Percentiles rank a stretch among this genome's conserved stretches.
These are phyloP conservation scores for Sugiyamaella pinicola DNA, from an alignment of 1,139 yeast species.

Conservation along the genomic window DNA sequence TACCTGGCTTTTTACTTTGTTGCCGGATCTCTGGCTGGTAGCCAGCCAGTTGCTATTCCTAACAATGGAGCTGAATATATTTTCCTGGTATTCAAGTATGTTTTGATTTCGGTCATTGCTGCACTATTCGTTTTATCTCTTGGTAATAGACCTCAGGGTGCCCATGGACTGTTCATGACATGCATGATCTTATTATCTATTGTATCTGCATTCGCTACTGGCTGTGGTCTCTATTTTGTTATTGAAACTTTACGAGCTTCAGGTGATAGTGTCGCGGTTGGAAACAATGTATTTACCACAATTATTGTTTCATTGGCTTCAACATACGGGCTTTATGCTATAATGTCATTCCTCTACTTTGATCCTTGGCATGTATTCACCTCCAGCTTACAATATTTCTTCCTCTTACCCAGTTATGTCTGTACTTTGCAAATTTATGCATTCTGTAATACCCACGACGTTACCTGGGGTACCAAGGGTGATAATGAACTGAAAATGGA, in stretches of 20 bases:
- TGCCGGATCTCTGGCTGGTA: constrained; percentile 75
- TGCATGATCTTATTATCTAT: constrained; percentile 72
- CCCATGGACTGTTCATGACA: constrained; percentile 68
- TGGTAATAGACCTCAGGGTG: constrained; percentile 96
- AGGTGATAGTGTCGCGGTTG: constrained; percentile 45
- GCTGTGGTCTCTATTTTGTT: constrained; percentile 82
- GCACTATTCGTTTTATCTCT: constrained; percentile 87
- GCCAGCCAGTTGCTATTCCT: constrained; percentile 53
- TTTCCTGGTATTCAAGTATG: constrained; percentile 80
- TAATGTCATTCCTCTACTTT: constrained; percentile 77
- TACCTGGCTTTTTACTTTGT: constrained; percentile 89
- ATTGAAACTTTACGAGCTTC: constrained; percentile 50
- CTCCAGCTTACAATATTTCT: constrained; percentile 80
- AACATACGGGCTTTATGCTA: constrained; percentile 80
- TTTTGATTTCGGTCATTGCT: constrained; percentile 76
- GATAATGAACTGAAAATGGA: constrained; percentile 73
- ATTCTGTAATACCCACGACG: constrained; percentile 93
- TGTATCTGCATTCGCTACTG: constrained; percentile 79
- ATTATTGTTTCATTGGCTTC: constrained; percentile 79
- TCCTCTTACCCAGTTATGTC: constrained; percentile 87
- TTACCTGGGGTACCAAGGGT: constrained; percentile 97
- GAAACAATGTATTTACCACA: constrained; percentile 61
- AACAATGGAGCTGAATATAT: constrained; percentile 65
- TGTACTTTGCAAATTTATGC: constrained; percentile 93
- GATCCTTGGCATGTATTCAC: constrained; percentile 96